Base-by-base conservation (phyloP, 345 rosid species). In the Ceriops tagal region DNA sequence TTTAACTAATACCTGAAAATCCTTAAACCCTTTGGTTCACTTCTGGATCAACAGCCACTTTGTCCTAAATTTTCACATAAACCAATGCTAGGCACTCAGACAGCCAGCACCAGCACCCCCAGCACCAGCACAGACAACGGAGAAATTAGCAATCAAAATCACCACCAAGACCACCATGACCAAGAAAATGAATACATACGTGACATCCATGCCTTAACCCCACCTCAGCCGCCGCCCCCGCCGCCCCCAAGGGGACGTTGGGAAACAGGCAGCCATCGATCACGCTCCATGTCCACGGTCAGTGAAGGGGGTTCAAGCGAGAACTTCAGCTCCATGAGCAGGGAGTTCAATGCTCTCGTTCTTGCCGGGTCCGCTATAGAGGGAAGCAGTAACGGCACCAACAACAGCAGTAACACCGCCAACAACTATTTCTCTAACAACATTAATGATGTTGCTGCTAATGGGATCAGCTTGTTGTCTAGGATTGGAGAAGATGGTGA, bases 331-430 rank as follows among this genome's bases (percentile, higher is more conserved):
- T 80, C 87, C 85, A 87, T 95, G 69, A 92, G 99, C 71, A 77
- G 96, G 66, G 99, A 95, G 34, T 95, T 95, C 86, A 95, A 82
- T 84, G 97, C 97, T 51, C 77, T 95, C n/a, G 99, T 95, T 46
- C 75, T 95, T 34, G 96, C 97, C 1, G 96, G 96, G 6, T 87
- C 97, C 1, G 72, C 91, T 31, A 58, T 73, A 46, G 72, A 64
- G 51, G 37, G 16, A 13, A 82, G 75, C 35, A 78, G 76, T 19
- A 76, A 68, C 70, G 72, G 71, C 73, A 58, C 34, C 55, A 61
- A 37, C 55, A 11, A 11, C 47, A 39, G 11, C 19, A 82, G 77
- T 34, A 78, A 76, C 21, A 76, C 64, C 72, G 73, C 71, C 73
- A 53, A 28, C 56, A 61, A 37, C 56, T 55, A 16, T 66, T 34